These are phyloP conservation scores for Mortierella polycephala DNA, from an alignment of 371 early-diverging fungal genomes.

Conservation along the genomic window DNA sequence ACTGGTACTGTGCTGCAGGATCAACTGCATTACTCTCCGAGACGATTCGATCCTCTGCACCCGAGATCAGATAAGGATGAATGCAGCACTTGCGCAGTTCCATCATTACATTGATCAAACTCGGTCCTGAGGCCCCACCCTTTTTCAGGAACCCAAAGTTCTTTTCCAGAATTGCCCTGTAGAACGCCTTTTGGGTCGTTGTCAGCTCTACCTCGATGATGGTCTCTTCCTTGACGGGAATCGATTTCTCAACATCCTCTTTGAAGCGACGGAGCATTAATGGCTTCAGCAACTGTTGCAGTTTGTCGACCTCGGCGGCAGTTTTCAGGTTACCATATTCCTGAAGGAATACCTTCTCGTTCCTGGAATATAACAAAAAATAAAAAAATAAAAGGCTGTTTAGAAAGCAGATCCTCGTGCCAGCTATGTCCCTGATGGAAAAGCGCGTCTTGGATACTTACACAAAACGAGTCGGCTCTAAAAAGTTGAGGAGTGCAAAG, in stretches of 20 bases:
- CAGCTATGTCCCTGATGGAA: no score
- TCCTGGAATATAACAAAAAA: constrained; percentile 22
- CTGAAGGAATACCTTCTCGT: constrained; percentile 77
- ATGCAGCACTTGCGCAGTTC: constrained; percentile 91
- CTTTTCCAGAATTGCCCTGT: constrained; percentile 91
- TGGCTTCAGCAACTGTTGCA: constrained; percentile 77
- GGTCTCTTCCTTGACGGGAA: constrained; percentile 91
- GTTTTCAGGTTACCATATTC: constrained; percentile 81
- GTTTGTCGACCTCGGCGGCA: constrained; percentile 81
- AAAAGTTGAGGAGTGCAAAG: constrained; percentile 92
- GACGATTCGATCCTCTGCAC: constrained; percentile 88
- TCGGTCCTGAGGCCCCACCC: constrained; percentile 59
- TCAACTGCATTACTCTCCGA: constrained; percentile 67
- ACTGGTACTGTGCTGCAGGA: constrained; percentile 75
- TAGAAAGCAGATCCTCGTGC: no score
- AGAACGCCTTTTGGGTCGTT: constrained; percentile 86
- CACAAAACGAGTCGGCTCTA: constrained; percentile 84
- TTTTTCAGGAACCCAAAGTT: constrained; percentile 83
- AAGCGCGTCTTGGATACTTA: constrained; percentile 17
- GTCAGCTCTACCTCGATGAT: constrained; percentile 90
- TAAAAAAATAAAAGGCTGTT: neutral
- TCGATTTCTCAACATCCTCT: constrained; percentile 88
- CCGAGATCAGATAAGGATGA: constrained; percentile 85
- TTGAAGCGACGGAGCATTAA: constrained; percentile 82
- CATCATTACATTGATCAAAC: constrained; percentile 67